Evolutionary conservation across 352 stramenopile species (phyloP), one percentile per base, ranked within the genome.

Genomic region (Globisporangium nagaii): DNA sequence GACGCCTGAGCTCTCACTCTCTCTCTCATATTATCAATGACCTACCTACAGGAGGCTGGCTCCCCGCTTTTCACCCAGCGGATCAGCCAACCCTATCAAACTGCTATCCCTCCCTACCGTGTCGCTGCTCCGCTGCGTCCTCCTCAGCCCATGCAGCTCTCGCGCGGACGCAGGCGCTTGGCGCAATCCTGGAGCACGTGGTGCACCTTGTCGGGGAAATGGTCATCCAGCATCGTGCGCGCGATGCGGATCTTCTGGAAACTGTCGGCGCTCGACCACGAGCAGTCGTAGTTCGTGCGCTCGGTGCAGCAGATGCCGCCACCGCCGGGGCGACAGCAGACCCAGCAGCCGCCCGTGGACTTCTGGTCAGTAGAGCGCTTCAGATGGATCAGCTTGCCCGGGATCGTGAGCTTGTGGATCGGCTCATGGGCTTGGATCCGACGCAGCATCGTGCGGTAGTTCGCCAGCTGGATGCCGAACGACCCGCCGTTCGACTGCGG

Each of bases 191-290:
- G 75, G 7, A 95, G 71, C 41, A 95, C 84, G 56, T 84, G 79
- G 61, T 95, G 81, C 4, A 95, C 83, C 56, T 93, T 95, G 66
- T 95, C 83, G 1, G 84, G 83, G 46, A 95, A 95, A 54, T 95
- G 85, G 45, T 95, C 83, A 65, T 93, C 83, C 20, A 95, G 66
- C 83, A 95, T 95, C 25, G 83, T 93, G 20, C 83, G 81, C 13
- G 73, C 77, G 25, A 95, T 92, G 46, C 76, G 70, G 35, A 93
- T 92, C 46, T 69, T 77, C 53, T 71, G 65, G 52, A 94, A 94
- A 42, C 83, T 60, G 5, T 73, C 72, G 36, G 70, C 63, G 1
- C 63, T 67, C 13, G 79, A 73, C 84, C 84, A 94, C 13, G 63
- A 66, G 55, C 82, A 91, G 30, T 84, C 74, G 62, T 94, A 94